Evolutionary conservation across 2,329 filamentous ascomycete species (phyloP), one percentile per base, ranked within the genome.

Genomic region (Phoma sp.): DNA sequence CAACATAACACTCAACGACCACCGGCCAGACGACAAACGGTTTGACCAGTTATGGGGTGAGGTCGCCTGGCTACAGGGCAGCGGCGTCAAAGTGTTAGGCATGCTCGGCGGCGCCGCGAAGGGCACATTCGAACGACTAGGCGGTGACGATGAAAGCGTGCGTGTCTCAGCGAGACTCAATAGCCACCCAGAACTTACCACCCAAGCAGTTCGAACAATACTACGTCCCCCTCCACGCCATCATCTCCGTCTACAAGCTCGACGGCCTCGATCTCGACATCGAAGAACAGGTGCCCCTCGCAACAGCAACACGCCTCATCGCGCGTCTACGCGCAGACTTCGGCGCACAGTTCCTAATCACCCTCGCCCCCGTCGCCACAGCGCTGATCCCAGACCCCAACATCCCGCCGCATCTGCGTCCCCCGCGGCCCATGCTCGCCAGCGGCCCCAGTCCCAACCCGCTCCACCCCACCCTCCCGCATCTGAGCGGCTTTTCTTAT

Each of bases 71-170:
- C 78, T 96, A 5, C 89, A 95, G 71, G 83, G 83, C 2, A 81
- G 82, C 6, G 91, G 91, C 37, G 82, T 96, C 59, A 91, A 89
- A 65, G 86, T 96, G 10, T 81, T 96, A 70, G 90, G 86, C 49
- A 95, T 97, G 90, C 80, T 96, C 1, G 93, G 93, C 35, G 93
- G 93, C 13, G 91, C 92, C 2, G 91, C 91, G 0, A 82, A 83
- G 55, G 93, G 92, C 9, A 89, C 86, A 10, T 96, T 84, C 69
- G 77, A 80, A 43, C 80, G 84, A 50, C 55, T 76, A 23, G 61
- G 68, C 29, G 72, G 72, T 1, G 62, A 64, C 7, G 71, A 73
- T 4, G 69, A 72, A 55, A 65, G 56, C 38, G 71, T 73, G 67
- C 13, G 63, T 41, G 11, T 25, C 9, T 18, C 7, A 10, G 8